These are phyloP conservation scores for Fusarium verrucosum DNA, from an alignment of 2,329 filamentous ascomycete genomes.

Conservation along the genomic window DNA sequence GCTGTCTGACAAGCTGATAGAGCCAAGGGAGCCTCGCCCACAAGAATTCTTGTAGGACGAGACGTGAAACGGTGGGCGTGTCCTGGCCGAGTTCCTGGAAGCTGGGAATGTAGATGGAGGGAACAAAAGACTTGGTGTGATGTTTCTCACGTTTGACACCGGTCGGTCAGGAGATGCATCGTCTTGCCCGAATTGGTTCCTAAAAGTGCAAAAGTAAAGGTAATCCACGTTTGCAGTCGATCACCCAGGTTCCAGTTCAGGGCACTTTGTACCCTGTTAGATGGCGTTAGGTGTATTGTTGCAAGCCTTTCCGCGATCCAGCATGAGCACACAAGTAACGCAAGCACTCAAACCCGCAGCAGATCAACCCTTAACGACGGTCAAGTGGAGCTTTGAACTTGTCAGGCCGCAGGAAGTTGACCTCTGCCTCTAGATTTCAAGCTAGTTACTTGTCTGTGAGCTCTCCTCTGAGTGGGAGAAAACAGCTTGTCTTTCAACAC, in stretches of 20 bases:
- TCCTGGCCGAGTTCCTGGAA: constrained; percentile 18
- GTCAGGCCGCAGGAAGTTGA: constrained; percentile 25
- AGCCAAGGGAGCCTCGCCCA: constrained; percentile 2
- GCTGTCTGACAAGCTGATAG: not conserved
- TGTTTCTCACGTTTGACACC: constrained; percentile 39
- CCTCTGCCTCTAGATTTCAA: constrained; percentile 26
- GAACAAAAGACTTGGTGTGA: constrained; percentile 31
- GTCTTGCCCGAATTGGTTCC: constrained; percentile 34
- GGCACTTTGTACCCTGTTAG: constrained; percentile 11
- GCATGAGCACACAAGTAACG: constrained; percentile 16
- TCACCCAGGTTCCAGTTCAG: constrained; percentile 23
- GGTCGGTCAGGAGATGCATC: constrained; percentile 38
- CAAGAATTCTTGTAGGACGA: constrained; percentile 2
- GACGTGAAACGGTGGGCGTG: constrained; percentile 13
- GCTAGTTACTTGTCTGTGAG: constrained; percentile 27
- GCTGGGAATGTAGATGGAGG: constrained; percentile 20
- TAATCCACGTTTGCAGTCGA: constrained; percentile 22
- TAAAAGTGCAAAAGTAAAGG: constrained; percentile 30
- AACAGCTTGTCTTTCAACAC: constrained; percentile 32
- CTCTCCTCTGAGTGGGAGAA: constrained; percentile 14
- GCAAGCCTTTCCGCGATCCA: constrained; percentile 21
- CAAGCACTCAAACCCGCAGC: constrained; percentile 30
- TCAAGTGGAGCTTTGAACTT: constrained; percentile 19
- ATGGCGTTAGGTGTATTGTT: constrained; percentile 14
- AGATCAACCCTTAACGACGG: constrained; percentile 23